These are phyloP conservation scores for Alternaria sp. DNA, from an alignment of 2,329 filamentous ascomycete genomes.

Conservation along the genomic window DNA sequence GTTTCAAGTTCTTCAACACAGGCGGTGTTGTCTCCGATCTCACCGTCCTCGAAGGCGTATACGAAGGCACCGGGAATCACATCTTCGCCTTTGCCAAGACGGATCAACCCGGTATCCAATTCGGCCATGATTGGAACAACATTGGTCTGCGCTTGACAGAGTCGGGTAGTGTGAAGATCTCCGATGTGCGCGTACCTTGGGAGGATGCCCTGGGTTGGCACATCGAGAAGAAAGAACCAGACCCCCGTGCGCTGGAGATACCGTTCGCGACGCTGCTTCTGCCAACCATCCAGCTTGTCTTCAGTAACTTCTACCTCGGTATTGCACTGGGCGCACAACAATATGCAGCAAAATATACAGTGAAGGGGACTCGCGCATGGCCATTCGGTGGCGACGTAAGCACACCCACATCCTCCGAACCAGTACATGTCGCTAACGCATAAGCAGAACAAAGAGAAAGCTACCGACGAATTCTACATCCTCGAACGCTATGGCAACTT, in stretches of 20 bases:
- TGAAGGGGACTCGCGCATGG: conserved; percentile 65
- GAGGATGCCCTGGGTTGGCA: conserved; percentile 68
- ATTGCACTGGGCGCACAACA: conserved; percentile 66
- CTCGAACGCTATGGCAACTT: conserved; percentile 69
- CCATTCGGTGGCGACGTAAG: conserved; percentile 64
- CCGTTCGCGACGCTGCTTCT: conserved; percentile 65
- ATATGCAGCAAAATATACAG: conserved; percentile 63
- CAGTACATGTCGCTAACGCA: conserved; percentile 1
- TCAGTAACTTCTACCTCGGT: conserved; percentile 70
- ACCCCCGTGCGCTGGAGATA: conserved; percentile 58
- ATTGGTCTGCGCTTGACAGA: conserved; percentile 68
- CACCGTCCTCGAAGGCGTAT: conserved; percentile 68
- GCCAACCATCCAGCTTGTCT: conserved; percentile 70
- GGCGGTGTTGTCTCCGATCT: conserved; percentile 71
- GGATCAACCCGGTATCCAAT: conserved; percentile 63
- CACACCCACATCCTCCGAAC: neutral
- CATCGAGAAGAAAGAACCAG: conserved; percentile 56
- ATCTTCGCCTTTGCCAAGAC: conserved; percentile 69
- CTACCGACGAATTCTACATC: conserved; percentile 70
- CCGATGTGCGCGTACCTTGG: conserved; percentile 65
- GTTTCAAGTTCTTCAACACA: conserved; percentile 71
- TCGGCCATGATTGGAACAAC: conserved; percentile 69
- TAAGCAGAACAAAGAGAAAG: conserved; percentile 59
- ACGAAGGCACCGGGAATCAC: conserved; percentile 64
- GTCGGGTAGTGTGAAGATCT: conserved; percentile 67